phyloP scores from a whole-genome alignment of 305 asterid species.

The Coffea humblotiana region DNA sequence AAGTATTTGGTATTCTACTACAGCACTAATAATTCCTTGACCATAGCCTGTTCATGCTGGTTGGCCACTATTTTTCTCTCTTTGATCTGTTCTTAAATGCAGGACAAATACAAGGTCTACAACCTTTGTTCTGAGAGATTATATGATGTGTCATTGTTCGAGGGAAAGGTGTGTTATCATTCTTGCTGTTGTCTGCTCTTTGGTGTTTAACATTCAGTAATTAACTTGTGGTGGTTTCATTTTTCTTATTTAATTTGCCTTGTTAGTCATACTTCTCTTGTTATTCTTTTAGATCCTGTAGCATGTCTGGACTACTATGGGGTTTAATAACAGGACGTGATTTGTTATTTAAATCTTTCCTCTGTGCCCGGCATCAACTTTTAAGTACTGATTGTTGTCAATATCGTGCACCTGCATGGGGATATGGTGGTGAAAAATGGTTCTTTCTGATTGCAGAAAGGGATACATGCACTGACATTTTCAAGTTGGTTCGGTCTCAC shows the following conservation, averaged over 20 bases:
- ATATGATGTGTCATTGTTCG: slow-evolving; percentile 91
- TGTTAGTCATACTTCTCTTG: background rate
- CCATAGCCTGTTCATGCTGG: background rate
- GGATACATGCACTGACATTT: background rate
- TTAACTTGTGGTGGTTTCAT: background rate
- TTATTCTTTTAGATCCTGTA: background rate
- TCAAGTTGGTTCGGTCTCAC: background rate
- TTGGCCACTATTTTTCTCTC: background rate
- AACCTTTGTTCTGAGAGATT: slow-evolving; percentile 98
- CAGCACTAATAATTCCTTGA: background rate
- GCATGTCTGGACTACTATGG: background rate
- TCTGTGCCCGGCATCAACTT: background rate
- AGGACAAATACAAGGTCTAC: slow-evolving; percentile 96
- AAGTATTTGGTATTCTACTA: background rate
- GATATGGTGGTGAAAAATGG: background rate
- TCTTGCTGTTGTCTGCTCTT: slow-evolving; percentile 20
- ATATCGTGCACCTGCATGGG: background rate
- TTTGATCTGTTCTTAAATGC: slow-evolving; percentile 29
- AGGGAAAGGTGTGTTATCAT: slow-evolving; percentile 76
- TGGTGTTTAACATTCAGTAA: background rate
- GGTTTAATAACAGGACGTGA: background rate
- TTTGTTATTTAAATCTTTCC: background rate
- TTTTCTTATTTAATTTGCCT: background rate
- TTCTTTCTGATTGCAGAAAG: background rate
- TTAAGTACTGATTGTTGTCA: background rate